Base-by-base conservation (phyloP, 768 basidiomycete species). In the Xerocomus potaroensis region DNA sequence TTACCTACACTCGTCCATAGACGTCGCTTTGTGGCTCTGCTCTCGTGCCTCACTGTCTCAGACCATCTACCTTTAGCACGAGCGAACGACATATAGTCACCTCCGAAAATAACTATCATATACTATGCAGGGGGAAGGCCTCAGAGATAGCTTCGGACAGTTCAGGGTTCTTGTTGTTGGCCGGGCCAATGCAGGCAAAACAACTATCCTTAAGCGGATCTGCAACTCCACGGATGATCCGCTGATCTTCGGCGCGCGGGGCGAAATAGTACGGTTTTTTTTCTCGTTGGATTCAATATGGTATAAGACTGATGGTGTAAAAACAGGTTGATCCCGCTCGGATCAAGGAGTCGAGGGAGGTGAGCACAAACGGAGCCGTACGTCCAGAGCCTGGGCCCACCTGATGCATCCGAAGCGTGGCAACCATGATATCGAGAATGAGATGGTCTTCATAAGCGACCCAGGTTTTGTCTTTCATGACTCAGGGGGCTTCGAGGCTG, bases 131-230 rank as follows among this genome's bases (percentile, higher is more conserved):
- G n/a, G n/a, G 6, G 34, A 35, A 35, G 11, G 10, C 30, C 29
- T 41, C 7, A 21, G 15, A 30, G 16, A 31, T 15, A 22, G 14
- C 5, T 41, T 31, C 18, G 41, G 16, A 9, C 16, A 19, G 12
- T 44, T 44, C 11, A 43, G 41, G 23, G 29, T 43, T 24, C 41
- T 43, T 14, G 18, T 43, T 19, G 16, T 43, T 4, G 41, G 41
- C 5, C 21, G 41, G 19, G 31, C 31, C 8, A 43, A 33, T 23
- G 12, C 41, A 1, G 31, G 41, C 3, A 43, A 43, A 19, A 43
- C 31, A 7, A 43, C 41, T 4, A 15, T 41, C 30, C 30, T 41
- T 5, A 27, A 41, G 30, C 30, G n/a, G 9, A 42, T 42, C 36
- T 48, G 33, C 26, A 42, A 48, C 19, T 22, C 31, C 3, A 43